A percentile compares a stretch with the other conserved stretches of the same genome.
These are phyloP conservation scores for Prunus mume DNA, from an alignment of 306 rosid genomes.

Conservation along the genomic window DNA sequence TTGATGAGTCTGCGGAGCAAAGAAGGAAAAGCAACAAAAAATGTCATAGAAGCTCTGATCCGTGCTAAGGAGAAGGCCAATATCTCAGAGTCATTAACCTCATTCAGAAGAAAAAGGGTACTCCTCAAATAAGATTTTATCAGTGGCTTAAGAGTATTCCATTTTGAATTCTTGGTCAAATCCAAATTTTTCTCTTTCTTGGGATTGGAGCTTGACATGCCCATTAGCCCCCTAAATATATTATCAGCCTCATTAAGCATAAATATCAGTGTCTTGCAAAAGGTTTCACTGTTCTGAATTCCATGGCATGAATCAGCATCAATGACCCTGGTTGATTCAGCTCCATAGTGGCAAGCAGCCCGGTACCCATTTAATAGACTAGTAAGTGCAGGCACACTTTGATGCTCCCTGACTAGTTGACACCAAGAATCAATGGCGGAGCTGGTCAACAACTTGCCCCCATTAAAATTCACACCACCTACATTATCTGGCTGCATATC, in stretches of 20 bases:
- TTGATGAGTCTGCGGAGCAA: conserved; percentile 57
- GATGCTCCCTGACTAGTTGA: conserved; percentile 54
- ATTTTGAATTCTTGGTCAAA: conserved; percentile 54
- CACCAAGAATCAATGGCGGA: conserved; percentile 53
- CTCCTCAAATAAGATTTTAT: conserved; percentile 78
- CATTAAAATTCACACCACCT: conserved; percentile 15
- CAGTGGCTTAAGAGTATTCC: conserved; percentile 61
- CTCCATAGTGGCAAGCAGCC: conserved; percentile 65
- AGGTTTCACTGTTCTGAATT: conserved; percentile 55
- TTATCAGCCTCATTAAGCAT: conserved; percentile 67
- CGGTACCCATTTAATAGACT: conserved; percentile 75
- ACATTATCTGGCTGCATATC: conserved; percentile 27
- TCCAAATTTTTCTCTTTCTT: conserved; percentile 66
- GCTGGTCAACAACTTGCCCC: conserved; percentile 43
- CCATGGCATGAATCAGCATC: conserved; percentile 34
- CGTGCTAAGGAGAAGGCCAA: conserved; percentile 57
- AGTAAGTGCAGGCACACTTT: conserved; percentile 56
- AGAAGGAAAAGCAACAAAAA: conserved; percentile 68
- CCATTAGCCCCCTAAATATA: conserved; percentile 59
- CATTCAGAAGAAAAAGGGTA: conserved; percentile 69
- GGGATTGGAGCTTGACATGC: conserved; percentile 46
- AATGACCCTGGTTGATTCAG: conserved; percentile 29
- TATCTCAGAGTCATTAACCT: conserved; percentile 66
- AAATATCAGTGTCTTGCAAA: conserved; percentile 59
- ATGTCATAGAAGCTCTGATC: conserved; percentile 60